Evolutionary conservation across 352 stramenopile species (phyloP), one percentile per base, ranked within the genome.

Genomic region (Peronospora farinosa): DNA sequence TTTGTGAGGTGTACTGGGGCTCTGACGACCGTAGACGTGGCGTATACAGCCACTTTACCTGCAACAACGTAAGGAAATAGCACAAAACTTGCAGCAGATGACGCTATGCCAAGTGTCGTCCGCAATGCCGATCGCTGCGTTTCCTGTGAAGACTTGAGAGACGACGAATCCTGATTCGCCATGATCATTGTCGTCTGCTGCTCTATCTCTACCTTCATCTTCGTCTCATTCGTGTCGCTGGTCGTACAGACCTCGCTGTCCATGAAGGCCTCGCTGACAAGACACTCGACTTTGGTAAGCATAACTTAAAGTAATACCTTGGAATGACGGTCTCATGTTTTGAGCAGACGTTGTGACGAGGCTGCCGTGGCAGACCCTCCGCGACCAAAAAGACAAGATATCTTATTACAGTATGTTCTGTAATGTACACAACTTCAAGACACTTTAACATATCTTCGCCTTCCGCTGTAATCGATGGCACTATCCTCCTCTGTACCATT

Each of bases 21-120:
- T 2, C 74, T 54, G 5, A 86, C 72, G 0, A 70, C 78, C 45
- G 71, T 73, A 9, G 72, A 74, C 54, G 75, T 86, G 9, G 69
- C 78, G 11, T 78, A 60, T 25, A 78, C 74, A 33, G 68, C 77
- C 11, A 49, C 77, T 57, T 74, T 80, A 25, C 76, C 74, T 0
- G 76, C 78, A 11, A 69, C 57, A 6, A 86, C 60, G 60, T 84
- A 87, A 40, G 78, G 78, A 17, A 68, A 68, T 5, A 88, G 56
- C 64, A 85, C 66, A 15, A 86, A 52, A 45, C 52, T 83, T n/a
- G 77, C 77, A 5, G 77, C 74, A 2, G 59, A 70, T 1, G 70
- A 78, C 45, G 77, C 77, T 15, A 86, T 60, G 23, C 60, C 65
- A 5, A 88, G 61, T 43, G 74, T 86, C 39, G 70, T 58, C 42